Base-by-base conservation (phyloP, 371 early-diverging fungal genomes). In the Massospora cicadina region DNA sequence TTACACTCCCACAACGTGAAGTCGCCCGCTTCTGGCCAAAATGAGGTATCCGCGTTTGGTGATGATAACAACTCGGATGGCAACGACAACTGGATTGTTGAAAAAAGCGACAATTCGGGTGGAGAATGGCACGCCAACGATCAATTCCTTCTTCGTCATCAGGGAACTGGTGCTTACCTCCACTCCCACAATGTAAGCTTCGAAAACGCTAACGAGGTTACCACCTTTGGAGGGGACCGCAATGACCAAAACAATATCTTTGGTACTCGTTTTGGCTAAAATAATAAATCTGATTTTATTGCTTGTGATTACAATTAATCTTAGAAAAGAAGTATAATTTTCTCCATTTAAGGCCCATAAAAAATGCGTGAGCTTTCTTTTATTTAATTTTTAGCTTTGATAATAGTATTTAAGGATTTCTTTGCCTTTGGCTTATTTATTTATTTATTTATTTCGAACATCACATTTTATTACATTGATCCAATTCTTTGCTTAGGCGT, bases 261-360 rank as follows among this genome's bases (percentile, higher is more conserved):
- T 31, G 64, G 64, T 54, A 64, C 64, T 32, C 64, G 64, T 29
- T 64, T 64, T 29, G 64, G 64, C 32, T 64, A 64, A 64, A n/a
- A n/a, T n/a, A n/a, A n/a, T n/a, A n/a, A n/a, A n/a, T n/a, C n/a
- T n/a, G n/a, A n/a, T n/a, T n/a, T n/a, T n/a, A n/a, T n/a, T n/a
- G n/a, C n/a, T n/a, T n/a, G n/a, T n/a, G n/a, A n/a, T n/a, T n/a
- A n/a, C n/a, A n/a, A n/a, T n/a, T n/a, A n/a, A n/a, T n/a, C n/a
- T n/a, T n/a, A n/a, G n/a, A n/a, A n/a, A n/a, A n/a, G n/a, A n/a
- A n/a, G n/a, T n/a, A n/a, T n/a, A n/a, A n/a, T n/a, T n/a, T n/a
- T n/a, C n/a, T n/a, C n/a, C n/a, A n/a, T n/a, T n/a, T n/a, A n/a
- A n/a, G n/a, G n/a, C n/a, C n/a, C n/a, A n/a, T n/a, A n/a, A n/a